Conservation (phyloP, 352 stramenopile species). For the Pythium grandisporangium region DNA sequence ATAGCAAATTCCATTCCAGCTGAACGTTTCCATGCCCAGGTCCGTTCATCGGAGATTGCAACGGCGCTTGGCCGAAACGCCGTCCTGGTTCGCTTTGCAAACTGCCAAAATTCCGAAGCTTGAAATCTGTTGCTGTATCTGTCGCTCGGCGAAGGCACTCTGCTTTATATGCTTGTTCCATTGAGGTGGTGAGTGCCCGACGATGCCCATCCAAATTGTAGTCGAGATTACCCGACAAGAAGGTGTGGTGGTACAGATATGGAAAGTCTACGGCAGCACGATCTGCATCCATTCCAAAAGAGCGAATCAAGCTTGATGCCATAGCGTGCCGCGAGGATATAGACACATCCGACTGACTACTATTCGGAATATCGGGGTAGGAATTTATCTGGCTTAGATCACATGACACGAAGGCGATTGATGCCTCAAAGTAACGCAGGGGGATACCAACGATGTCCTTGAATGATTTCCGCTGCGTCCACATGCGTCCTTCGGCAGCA, state of each 20-base stretch:
- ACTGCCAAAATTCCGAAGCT: constrained; percentile 31
- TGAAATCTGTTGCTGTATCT: constrained; percentile 46
- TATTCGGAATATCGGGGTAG: constrained; percentile 13
- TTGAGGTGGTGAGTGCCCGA: constrained; percentile 17
- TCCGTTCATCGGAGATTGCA: background rate
- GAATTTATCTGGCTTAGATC: constrained; percentile 35
- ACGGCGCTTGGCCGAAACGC: background rate
- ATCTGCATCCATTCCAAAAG: constrained; percentile 75
- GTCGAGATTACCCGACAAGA: constrained; percentile 74
- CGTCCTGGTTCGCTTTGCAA: background rate
- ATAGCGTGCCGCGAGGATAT: constrained; percentile 43
- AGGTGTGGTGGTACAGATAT: constrained; percentile 80
- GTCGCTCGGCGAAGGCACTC: constrained; percentile 49
- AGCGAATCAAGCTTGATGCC: constrained; percentile 58
- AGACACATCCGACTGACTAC: constrained; percentile 15
- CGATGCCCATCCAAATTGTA: constrained; percentile 57
- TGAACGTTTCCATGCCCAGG: constrained; percentile 21
- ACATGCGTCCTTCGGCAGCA: constrained; percentile 50
- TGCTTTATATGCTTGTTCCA: constrained; percentile 74
- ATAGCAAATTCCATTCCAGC: constrained; percentile 40
- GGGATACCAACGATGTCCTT: constrained; percentile 73
- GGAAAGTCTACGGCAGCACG: constrained; percentile 68
- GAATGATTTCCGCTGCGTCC: constrained; percentile 67
- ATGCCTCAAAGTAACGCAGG: constrained; percentile 76
- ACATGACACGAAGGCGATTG: constrained; percentile 78